A percentile compares a stretch with the other conserved stretches of the same genome.
Conservation (phyloP, 305 asterid species). For the Caryopteris hybrid region DNA sequence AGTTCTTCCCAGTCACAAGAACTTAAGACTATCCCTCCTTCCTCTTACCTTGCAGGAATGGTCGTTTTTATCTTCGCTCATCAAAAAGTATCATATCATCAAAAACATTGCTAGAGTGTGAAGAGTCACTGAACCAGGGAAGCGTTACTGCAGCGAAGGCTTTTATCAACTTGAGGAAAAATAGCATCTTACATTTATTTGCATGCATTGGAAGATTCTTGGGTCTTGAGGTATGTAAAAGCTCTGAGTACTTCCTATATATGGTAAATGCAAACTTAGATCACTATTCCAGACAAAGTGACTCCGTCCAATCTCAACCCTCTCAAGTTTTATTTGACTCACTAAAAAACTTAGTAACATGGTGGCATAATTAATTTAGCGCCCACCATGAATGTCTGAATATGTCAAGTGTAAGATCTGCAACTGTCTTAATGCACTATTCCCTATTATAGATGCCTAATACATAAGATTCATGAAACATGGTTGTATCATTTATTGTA, state of each 20-base stretch:
- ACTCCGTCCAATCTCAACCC: neutral
- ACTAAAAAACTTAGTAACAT: neutral
- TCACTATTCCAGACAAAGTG: conserved; percentile 11
- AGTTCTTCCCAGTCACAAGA: conserved; percentile 13
- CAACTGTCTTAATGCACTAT: conserved; percentile 11
- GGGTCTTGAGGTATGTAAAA: conserved; percentile 83
- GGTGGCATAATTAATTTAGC: neutral
- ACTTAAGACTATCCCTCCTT: conserved; percentile 15
- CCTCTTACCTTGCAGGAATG: conserved; percentile 62
- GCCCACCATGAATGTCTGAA: neutral
- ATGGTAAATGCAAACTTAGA: conserved; percentile 6
- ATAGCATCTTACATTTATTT: conserved; percentile 80
- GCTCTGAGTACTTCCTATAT: conserved; percentile 3
- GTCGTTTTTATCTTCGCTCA: conserved; percentile 85
- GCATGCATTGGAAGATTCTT: conserved; percentile 90
- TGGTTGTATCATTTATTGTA: neutral
- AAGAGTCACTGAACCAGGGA: conserved; percentile 94
- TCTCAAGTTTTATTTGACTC: neutral
- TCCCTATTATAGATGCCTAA: conserved; percentile 16
- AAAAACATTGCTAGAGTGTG: conserved; percentile 68
- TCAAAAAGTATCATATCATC: conserved; percentile 72
- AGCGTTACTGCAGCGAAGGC: conserved; percentile 72
- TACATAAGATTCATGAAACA: neutral
- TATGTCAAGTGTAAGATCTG: conserved; percentile 1
- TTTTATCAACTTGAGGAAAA: conserved; percentile 76